phyloP scores from a whole-genome alignment of 2,329 filamentous ascomycete genomes.

The Colletotrichum orbiculare region DNA sequence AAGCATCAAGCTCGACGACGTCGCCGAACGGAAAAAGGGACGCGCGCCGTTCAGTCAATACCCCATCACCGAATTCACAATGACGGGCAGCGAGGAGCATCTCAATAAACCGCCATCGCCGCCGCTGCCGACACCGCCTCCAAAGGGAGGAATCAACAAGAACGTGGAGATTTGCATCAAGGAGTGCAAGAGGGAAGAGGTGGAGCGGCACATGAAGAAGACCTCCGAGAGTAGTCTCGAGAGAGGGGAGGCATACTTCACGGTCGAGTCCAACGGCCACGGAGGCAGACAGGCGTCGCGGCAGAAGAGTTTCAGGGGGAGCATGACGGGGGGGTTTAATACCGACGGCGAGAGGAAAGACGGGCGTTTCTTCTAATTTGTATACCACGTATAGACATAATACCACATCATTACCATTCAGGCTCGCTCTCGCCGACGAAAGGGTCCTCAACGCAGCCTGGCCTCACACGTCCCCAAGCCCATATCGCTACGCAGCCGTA shows the following conservation, averaged over 20 bases:
- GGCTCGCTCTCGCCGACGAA: too few species aligned
- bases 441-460: too few species aligned
- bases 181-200: conserved; percentile 14
- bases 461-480: too few species aligned
- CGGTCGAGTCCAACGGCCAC: background rate
- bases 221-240: conserved; percentile 14
- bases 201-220: background rate
- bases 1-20: conserved; percentile 29
- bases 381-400: too few species aligned
- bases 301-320: conserved; percentile 9
- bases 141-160: conserved; percentile 25
- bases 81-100: conserved; percentile 29
- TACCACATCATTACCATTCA: too few species aligned
- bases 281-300: background rate
- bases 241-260: conserved; percentile 10
- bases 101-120: conserved; percentile 6
- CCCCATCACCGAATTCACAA: conserved; percentile 27
- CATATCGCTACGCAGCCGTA: too few species aligned
- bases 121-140: background rate
- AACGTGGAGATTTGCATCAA: conserved; percentile 28
- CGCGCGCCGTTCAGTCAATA: conserved; percentile 27
- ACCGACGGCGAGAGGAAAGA: background rate
- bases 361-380: background rate
- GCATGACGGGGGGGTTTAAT: background rate
- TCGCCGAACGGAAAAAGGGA: conserved; percentile 20